Evolutionary conservation across 164 flowering plant species (phyloP).

Genomic region (Macadamia tetraphylla): DNA sequence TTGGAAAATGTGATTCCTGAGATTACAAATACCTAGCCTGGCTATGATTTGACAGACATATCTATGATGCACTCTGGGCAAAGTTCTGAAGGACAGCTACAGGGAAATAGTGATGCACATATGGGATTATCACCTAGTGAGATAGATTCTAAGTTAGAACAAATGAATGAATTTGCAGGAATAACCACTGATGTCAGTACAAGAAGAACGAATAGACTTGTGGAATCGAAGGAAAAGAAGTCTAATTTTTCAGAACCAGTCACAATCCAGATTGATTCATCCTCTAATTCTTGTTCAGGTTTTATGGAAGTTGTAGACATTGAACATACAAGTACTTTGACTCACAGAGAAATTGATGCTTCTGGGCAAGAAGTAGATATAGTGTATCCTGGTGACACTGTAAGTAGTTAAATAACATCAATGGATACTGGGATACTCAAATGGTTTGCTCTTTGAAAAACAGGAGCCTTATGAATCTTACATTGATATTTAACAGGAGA

Average conservation of each 20-base stretch:
- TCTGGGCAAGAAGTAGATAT: conserved; percentile 6
- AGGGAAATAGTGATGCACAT: conserved; percentile 4
- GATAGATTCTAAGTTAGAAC: not conserved
- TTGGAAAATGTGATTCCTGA: conserved; percentile 6
- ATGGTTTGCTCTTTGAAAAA: no score
- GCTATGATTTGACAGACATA: conserved; percentile 3
- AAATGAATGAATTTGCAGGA: not conserved
- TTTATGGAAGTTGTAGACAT: conserved; percentile 11
- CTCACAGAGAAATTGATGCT: conserved; percentile 6
- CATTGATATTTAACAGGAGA: no score
- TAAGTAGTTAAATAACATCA: no score
- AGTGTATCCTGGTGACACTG: not conserved
- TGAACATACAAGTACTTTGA: conserved; percentile 3
- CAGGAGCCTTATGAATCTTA: no score
- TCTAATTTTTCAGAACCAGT: not conserved
- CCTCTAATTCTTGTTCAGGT: not conserved
- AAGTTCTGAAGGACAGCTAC: conserved; percentile 9
- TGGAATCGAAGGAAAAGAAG: conserved; percentile 13
- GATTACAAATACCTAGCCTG: conserved; percentile 4
- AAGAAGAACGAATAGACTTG: not conserved
- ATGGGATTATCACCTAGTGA: conserved; percentile 1
- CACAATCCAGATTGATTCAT: conserved; percentile 6
- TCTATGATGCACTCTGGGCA: conserved; percentile 4
- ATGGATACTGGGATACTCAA: no score
- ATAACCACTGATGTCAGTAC: not conserved